Percentiles rank a stretch among this genome's conserved stretches.
Conservation (phyloP, 169 alveolate species). For the Neospora caninum region DNA sequence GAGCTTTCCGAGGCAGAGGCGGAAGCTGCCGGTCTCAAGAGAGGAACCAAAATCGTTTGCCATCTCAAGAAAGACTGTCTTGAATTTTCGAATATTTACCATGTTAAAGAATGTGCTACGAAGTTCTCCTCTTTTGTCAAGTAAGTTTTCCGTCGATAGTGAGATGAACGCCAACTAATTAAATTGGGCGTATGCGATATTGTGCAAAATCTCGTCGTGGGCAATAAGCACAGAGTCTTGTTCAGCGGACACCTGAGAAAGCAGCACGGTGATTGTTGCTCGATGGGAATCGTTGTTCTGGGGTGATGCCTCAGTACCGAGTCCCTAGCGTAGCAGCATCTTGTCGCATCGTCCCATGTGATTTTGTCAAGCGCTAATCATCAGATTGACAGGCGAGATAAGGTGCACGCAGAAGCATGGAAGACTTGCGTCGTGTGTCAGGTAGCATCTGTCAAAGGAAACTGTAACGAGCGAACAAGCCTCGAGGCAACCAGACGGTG, state of each 20-base stretch:
- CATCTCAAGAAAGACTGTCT: slow-evolving; percentile 89
- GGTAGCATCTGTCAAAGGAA: too few relatives aligned
- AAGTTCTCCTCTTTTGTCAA: slow-evolving; percentile 93
- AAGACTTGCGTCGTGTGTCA: too few relatives aligned
- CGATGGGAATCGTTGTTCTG: too few relatives aligned
- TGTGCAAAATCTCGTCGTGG: background rate
- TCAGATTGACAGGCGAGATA: too few relatives aligned
- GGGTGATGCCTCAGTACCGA: too few relatives aligned
- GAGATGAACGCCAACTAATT: too few relatives aligned
- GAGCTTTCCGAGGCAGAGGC: slow-evolving; percentile 45
- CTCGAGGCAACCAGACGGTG: too few relatives aligned
- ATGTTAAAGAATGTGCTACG: slow-evolving; percentile 82
- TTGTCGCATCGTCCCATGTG: too few relatives aligned
- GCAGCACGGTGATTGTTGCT: background rate
- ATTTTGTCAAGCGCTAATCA: too few relatives aligned
- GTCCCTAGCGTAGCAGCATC: too few relatives aligned
- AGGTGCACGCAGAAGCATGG: too few relatives aligned
- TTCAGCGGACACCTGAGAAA: background rate
- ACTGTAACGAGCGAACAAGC: too few relatives aligned
- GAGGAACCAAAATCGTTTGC: slow-evolving; percentile 93
- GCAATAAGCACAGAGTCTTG: background rate
- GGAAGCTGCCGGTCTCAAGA: slow-evolving; percentile 70
- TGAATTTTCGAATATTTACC: slow-evolving; percentile 82
- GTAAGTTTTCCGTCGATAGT: slow-evolving; percentile 38
- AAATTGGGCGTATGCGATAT: background rate